Base-by-base conservation (phyloP, 108 stramenopile species). In the Skeletonema tropicum region DNA sequence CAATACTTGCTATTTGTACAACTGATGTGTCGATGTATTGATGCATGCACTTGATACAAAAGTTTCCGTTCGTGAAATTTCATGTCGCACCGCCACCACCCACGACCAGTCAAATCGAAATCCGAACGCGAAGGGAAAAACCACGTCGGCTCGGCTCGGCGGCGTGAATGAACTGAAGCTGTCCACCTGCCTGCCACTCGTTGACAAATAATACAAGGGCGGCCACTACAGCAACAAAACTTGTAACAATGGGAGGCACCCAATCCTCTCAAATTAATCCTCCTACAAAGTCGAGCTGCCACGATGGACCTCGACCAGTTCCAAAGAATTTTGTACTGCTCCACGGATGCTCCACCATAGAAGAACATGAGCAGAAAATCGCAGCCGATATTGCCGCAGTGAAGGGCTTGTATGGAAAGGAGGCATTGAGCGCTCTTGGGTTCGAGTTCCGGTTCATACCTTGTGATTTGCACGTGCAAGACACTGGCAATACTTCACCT, bases 401-500 rank as follows among this genome's bases (percentile, higher is more conserved):
- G 36, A 33, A 60, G 17, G 30, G 58, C 14, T 48, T 88, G 45
- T 30, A 76, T 12, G 92, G 92, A 64, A 66, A 74, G 46, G 87
- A 87, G 21, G 90, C 87, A 6, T 59, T 93, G 49, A 30, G 15
- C 45, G 86, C 84, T 6, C 12, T 79, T 19, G 92, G 90, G 32
- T 85, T 93, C 35, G 86, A 89, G 58, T 90, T 83, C 36, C 75
- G 87, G 57, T 60, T 84, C 14, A 83, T 90, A 32, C 73, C 68
- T 8, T 86, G 87, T 8, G 15, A 38, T 63, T 26, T 29, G 2
- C 58, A 39, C 29, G 30, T 31, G 6, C 36, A 23, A 17, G 35
- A 8, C 25, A 58, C 14, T 5, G 17, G 3, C 14, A 29, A 63
- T 49, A 29, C n/a, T 25, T 58, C 57, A 15, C n/a, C 57, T 15